phyloP scores from a whole-genome alignment of 768 basidiomycete species.

The Boletus sp. region DNA sequence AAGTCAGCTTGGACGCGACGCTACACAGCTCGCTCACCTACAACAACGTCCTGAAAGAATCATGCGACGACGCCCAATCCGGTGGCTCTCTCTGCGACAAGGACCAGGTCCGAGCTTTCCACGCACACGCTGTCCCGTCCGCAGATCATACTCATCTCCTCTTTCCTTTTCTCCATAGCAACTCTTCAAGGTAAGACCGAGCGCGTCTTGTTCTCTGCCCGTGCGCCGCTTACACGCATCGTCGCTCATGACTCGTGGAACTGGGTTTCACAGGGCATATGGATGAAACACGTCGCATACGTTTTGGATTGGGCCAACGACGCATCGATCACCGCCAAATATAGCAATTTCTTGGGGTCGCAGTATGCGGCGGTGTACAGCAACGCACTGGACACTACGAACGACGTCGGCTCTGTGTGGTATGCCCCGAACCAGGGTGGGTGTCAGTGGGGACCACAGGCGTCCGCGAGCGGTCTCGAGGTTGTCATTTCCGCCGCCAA shows the following conservation, averaged over 20 bases:
- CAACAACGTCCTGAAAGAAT: constrained; percentile 45
- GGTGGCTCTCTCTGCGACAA: constrained; percentile 41
- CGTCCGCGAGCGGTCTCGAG: constrained; percentile 29
- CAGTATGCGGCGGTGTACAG: constrained; percentile 38
- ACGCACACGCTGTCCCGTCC: too few species aligned
- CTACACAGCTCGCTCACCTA: constrained; percentile 36
- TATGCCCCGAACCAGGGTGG: constrained; percentile 28
- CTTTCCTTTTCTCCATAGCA: constrained; percentile 6
- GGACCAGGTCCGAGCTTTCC: constrained; percentile 36
- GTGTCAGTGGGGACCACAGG: constrained; percentile 28
- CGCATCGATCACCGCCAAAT: constrained; percentile 41
- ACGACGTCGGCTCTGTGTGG: constrained; percentile 41
- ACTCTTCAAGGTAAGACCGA: constrained; percentile 30
- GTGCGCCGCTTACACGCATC: too few species aligned
- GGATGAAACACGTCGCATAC: constrained; percentile 51
- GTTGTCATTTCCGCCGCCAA: constrained; percentile 29
- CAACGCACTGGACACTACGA: constrained; percentile 37
- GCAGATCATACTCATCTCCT: not conserved
- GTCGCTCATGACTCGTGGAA: not conserved
- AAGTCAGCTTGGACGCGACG: constrained; percentile 52
- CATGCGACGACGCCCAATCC: constrained; percentile 45
- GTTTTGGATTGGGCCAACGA: constrained; percentile 48
- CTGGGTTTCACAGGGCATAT: constrained; percentile 30
- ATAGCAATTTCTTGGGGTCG: constrained; percentile 31
- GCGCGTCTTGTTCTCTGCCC: too few species aligned